Evolutionary conservation across 108 stramenopile genomes (phyloP).

Genomic region (Skeletonema costatum): DNA sequence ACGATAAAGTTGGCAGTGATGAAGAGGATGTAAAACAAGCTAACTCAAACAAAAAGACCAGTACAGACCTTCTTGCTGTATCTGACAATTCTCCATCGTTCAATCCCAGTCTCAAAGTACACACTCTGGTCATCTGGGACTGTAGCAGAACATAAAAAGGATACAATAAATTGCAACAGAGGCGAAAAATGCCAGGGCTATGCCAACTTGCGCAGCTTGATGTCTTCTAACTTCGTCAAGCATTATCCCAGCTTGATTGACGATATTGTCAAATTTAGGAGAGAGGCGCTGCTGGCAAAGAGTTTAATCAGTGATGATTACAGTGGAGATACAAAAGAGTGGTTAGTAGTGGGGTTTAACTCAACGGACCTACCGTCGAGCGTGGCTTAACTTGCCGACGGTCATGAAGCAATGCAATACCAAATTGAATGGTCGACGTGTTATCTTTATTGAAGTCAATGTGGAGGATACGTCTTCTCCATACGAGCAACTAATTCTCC

Average conservation of each 20-base stretch:
- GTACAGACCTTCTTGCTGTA: background rate
- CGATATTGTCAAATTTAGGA: conserved; percentile 17
- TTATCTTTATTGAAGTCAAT: conserved; percentile 55
- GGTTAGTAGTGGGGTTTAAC: conserved; percentile 27
- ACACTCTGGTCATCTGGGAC: conserved; percentile 36
- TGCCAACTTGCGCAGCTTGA: conserved; percentile 15
- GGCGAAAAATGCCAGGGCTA: conserved; percentile 25
- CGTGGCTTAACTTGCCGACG: conserved; percentile 27
- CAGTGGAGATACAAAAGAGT: conserved; percentile 29
- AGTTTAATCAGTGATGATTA: conserved; percentile 14
- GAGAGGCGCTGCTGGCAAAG: conserved; percentile 4
- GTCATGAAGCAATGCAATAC: conserved; percentile 39
- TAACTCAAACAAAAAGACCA: background rate
- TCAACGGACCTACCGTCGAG: conserved; percentile 23
- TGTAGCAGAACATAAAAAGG: background rate
- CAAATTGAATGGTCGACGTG: conserved; percentile 11
- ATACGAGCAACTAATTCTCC: conserved; percentile 51
- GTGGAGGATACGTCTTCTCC: conserved; percentile 44
- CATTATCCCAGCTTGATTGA: conserved; percentile 28
- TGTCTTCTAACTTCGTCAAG: conserved; percentile 28
- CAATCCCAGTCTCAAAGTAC: conserved; percentile 18
- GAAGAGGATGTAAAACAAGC: background rate
- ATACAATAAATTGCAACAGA: background rate
- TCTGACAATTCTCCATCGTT: background rate
- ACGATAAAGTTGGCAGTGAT: background rate